A percentile compares a stretch with the other conserved stretches of the same genome.
Evolutionary conservation across 2,329 filamentous ascomycete genomes (phyloP).

Genomic region (Ophiostoma novo-ulmi): DNA sequence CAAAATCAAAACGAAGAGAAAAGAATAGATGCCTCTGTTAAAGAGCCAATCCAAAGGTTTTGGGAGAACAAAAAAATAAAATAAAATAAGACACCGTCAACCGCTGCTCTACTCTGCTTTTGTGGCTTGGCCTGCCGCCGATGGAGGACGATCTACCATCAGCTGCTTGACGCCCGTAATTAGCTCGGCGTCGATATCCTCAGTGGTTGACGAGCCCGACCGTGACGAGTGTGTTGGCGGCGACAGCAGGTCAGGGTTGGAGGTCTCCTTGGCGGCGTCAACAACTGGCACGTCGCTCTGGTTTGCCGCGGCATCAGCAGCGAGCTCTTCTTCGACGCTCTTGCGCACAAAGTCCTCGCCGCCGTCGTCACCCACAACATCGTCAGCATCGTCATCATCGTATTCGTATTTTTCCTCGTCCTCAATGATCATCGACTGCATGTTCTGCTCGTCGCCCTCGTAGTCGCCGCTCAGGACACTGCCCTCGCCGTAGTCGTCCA

Average conservation of each 20-base stretch:
- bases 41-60: not conserved
- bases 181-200: conserved; percentile 51
- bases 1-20: not conserved
- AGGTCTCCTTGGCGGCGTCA: not conserved
- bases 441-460: conserved; percentile 42
- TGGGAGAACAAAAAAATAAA: not conserved
- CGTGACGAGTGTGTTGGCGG: not conserved
- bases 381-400: conserved; percentile 38
- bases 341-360: conserved; percentile 4
- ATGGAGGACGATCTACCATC: conserved; percentile 36
- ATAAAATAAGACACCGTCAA: not conserved
- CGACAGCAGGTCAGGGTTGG: not conserved
- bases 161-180: conserved; percentile 57
- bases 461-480: conserved; percentile 43
- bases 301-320: conserved; percentile 13
- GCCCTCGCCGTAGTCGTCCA: conserved; percentile 38
- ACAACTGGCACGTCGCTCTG: not conserved
- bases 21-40: not conserved
- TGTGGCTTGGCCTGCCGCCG: not conserved
- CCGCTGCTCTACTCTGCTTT: conserved; percentile 12
- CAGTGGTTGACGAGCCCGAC: conserved; percentile 30
- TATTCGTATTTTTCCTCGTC: conserved; percentile 35
- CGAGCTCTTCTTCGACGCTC: not conserved
- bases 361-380: conserved; percentile 36
- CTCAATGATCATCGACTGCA: conserved; percentile 39